Evolutionary conservation across 345 rosid genomes (phyloP), one percentile per base, ranked within the genome.

Genomic region (Rubroshorea leprosula): DNA sequence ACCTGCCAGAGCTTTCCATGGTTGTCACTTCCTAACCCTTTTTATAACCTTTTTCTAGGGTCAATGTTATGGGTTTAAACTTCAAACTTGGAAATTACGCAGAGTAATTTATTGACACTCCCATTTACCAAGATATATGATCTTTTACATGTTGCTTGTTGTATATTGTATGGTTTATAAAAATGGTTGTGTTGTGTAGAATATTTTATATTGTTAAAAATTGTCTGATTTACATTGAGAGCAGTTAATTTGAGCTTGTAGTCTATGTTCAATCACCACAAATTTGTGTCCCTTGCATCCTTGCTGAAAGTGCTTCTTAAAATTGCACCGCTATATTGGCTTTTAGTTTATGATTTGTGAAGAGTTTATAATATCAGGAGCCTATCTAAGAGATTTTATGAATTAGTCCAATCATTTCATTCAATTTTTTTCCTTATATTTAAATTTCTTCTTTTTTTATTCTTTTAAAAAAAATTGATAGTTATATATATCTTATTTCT

Each of bases 401-500:
- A 29, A 39, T 47, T 23, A 49, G 14, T 17, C 19, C 8, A 29
- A 23, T 44, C 15, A 10, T 49, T 62, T 56, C 15, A 56, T 21
- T 14, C 41, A 51, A 57, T 55, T 12, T 57, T 24, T 48, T 60
- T 55, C 25, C 16, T 50, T 20, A 27, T 35, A 24, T 44, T 54
- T 12, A 38, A 25, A 17, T 38, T 27, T 27, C 12, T 6, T 35
- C 12, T 35, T 27, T 27, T 35, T 35, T 35, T 6, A 2, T 35
- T 35, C 12, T 35, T 35, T 8, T 35, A 6, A 2, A 2, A 2
- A 35, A 35, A 35, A 13, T n/a, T n/a, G n/a, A n/a, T n/a, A 8
- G 41, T 15, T 6, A 41, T 24, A 63, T 15, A 43, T 5, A 23
- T 44, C 26, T 76, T 52, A 6, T 47, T 66, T 70, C 24, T 59